Conservation (phyloP, 2,329 filamentous ascomycete species). For the Fusarium nematophilum region DNA sequence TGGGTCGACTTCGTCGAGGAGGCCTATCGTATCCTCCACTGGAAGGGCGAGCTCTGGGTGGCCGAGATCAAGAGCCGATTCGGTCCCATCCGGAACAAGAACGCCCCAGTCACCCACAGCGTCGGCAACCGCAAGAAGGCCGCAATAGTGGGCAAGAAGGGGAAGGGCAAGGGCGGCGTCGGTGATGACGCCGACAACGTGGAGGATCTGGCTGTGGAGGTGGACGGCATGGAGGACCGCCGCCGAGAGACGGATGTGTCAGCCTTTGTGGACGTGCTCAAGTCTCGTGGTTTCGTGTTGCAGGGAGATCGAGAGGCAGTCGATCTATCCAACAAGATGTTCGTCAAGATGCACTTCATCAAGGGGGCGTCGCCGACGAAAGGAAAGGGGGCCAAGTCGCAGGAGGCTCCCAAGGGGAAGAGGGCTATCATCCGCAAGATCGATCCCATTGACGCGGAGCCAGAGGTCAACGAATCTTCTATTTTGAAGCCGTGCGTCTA, state of each 20-base stretch:
- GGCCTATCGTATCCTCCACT: conserved; percentile 89
- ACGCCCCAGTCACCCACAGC: conserved; percentile 70
- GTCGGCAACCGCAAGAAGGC: conserved; percentile 75
- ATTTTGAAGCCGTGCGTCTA: conserved; percentile 96
- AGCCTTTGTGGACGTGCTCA: conserved; percentile 86
- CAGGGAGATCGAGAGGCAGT: conserved; percentile 73
- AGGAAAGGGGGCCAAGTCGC: conserved; percentile 74
- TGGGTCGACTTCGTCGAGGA: conserved; percentile 98
- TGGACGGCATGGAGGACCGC: conserved; percentile 73
- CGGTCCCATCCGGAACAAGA: conserved; percentile 52
- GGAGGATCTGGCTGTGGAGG: conserved; percentile 73
- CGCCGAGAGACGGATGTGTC: conserved; percentile 85
- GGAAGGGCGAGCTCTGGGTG: conserved; percentile 97
- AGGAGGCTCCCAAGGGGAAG: conserved; percentile 68
- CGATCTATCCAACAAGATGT: conserved; percentile 96
- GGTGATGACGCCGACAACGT: conserved; percentile 62
- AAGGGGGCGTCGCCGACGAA: conserved; percentile 81
- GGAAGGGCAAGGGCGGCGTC: conserved; percentile 56
- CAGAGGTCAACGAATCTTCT: conserved; percentile 70
- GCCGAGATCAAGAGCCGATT: conserved; percentile 97
- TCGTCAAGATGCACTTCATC: conserved; percentile 95
- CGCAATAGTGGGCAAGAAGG: conserved; percentile 56
- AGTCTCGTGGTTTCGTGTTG: conserved; percentile 85
- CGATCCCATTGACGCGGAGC: conserved; percentile 66
- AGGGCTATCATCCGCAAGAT: conserved; percentile 66